A percentile compares a stretch with the other conserved stretches of the same genome.
Conservation (phyloP, 345 rosid genomes). For the Raphanus sativus region DNA sequence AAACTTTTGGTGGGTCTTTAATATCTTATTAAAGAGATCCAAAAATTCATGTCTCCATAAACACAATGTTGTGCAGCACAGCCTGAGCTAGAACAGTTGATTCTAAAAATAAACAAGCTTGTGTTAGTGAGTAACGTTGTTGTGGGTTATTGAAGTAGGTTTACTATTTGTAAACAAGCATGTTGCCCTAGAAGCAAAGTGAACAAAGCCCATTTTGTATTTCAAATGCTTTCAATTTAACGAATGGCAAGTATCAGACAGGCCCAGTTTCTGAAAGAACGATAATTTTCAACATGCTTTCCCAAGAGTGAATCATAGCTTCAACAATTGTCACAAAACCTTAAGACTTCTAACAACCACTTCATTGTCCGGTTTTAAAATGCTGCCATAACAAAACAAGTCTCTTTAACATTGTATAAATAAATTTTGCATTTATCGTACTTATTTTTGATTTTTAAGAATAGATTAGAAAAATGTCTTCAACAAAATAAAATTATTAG, state of each 20-base stretch:
- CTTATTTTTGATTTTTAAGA: neutral
- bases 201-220: slow-evolving; percentile 1
- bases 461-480: neutral
- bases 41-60: neutral
- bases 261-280: neutral
- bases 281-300: neutral
- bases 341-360: neutral
- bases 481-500: neutral
- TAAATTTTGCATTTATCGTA: neutral
- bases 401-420: neutral
- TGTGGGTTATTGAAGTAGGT: neutral
- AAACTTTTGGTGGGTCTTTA: neutral
- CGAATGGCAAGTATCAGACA: neutral
- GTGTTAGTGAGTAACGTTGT: neutral
- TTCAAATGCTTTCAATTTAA: neutral
- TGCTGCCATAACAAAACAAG: neutral
- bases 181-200: neutral
- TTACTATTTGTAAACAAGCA: neutral
- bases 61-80: neutral
- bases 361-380: neutral
- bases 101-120: neutral
- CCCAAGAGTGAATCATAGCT: neutral
- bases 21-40: neutral
- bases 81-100: neutral
- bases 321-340: neutral